Conservation (phyloP, 2,329 filamentous ascomycete genomes). For the Fusarium tuaranense region DNA sequence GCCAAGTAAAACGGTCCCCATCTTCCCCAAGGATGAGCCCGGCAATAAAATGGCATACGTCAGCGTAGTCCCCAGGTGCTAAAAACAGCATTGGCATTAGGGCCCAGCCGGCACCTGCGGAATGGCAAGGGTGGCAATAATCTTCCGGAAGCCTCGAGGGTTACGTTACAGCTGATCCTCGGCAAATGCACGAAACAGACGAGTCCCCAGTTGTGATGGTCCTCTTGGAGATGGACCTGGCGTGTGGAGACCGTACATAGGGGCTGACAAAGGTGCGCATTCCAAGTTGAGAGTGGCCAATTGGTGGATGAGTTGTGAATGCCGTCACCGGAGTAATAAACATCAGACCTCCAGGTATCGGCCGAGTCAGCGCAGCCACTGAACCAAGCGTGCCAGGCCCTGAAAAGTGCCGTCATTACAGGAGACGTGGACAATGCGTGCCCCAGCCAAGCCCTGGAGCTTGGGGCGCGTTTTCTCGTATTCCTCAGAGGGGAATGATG, state of each 20-base stretch:
- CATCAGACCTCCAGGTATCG: slow-evolving; percentile 2
- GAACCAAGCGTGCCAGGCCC: background rate
- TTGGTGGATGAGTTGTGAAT: background rate
- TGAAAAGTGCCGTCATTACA: background rate
- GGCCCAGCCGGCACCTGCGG: background rate
- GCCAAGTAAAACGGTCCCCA: background rate
- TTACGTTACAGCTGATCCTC: slow-evolving; percentile 6
- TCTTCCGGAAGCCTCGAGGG: background rate
- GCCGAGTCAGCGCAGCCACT: background rate
- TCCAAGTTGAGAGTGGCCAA: background rate
- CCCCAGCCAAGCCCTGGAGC: background rate
- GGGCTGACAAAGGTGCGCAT: background rate
- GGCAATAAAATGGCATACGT: background rate
- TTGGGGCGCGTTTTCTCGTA: background rate
- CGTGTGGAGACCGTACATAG: background rate
- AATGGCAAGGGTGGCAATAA: slow-evolving; percentile 12
- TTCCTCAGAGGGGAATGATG: slow-evolving; percentile 29
- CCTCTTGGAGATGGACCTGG: background rate
- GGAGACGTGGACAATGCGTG: slow-evolving; percentile 2
- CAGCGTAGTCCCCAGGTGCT: background rate
- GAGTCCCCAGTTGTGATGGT: background rate
- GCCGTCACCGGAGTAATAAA: slow-evolving; percentile 11
- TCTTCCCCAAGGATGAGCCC: background rate
- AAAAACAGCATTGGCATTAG: slow-evolving; percentile 2
- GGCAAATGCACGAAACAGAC: background rate